Conservation (phyloP, 2,329 filamentous ascomycete genomes). For the Fusarium bactridioides region DNA sequence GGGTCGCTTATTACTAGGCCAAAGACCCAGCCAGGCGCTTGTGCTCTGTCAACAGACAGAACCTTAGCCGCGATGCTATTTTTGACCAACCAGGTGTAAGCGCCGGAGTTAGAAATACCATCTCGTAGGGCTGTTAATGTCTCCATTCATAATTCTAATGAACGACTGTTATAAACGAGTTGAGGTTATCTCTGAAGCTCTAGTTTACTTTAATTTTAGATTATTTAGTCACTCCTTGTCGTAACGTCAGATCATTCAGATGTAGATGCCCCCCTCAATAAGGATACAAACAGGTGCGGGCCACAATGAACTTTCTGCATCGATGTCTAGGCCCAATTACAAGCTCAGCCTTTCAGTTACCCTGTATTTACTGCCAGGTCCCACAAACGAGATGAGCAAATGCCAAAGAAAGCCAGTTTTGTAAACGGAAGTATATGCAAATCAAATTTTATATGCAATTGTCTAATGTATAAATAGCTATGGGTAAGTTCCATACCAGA, state of each 20-base stretch:
- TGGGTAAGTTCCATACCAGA: neutral
- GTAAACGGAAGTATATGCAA: neutral
- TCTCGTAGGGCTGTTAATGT: neutral
- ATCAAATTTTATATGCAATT: neutral
- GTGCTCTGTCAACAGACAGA: neutral
- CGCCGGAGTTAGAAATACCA: neutral
- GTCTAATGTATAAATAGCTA: neutral
- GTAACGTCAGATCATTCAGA: neutral
- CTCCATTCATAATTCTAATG: neutral
- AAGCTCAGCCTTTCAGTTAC: neutral
- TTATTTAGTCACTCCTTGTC: neutral
- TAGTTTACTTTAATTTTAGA: neutral
- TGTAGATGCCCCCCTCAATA: neutral
- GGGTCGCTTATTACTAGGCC: conserved; percentile 15
- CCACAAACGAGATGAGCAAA: neutral
- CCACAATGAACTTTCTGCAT: neutral
- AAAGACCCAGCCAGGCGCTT: neutral
- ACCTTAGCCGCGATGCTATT: conserved; percentile 38
- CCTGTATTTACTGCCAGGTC: neutral
- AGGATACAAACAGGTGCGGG: neutral
- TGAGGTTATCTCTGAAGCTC: neutral
- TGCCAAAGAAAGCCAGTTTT: neutral
- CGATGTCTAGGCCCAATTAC: no score
- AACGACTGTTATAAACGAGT: neutral
- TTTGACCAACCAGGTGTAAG: conserved; percentile 6